These are phyloP conservation scores for Boletellus emodensis DNA, from an alignment of 768 basidiomycete species.

Conservation along the genomic window DNA sequence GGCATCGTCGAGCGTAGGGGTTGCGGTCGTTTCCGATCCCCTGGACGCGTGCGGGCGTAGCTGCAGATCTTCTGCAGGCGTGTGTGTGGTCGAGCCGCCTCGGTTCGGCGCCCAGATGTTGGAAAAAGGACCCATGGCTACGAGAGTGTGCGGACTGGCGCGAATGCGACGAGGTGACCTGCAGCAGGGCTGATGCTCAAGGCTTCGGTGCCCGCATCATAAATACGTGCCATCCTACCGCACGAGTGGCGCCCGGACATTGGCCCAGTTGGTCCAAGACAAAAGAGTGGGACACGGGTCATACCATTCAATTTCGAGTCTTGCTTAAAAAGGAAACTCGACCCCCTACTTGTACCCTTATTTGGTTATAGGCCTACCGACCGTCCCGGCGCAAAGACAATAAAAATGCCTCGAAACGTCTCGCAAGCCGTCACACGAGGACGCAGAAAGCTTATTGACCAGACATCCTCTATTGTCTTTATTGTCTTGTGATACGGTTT, in stretches of 20 bases:
- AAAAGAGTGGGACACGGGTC: constrained; percentile 17
- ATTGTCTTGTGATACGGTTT: constrained; percentile 16
- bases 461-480: constrained; percentile 23
- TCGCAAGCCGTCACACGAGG: constrained; percentile 6
- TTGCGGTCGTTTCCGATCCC: constrained; percentile 19
- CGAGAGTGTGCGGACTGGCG: not conserved
- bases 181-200: constrained; percentile 6
- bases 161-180: constrained; percentile 8
- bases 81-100: constrained; percentile 1
- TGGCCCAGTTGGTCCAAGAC: constrained; percentile 26
- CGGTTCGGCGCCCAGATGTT: constrained; percentile 7
- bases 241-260: constrained; percentile 7
- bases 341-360: constrained; percentile 5
- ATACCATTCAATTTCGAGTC: not conserved
- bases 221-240: constrained; percentile 21
- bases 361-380: not conserved
- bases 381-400: constrained; percentile 18
- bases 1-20: constrained; percentile 11
- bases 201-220: constrained; percentile 7
- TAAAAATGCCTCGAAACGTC: constrained; percentile 20
- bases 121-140: constrained; percentile 14
- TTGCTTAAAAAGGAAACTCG: not conserved
- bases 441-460: constrained; percentile 12
- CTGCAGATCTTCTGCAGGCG: constrained; percentile 17
- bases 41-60: constrained; percentile 22